Evolutionary conservation across 352 stramenopile genomes (phyloP).

Genomic region (Phytopythium chamaehyphon): DNA sequence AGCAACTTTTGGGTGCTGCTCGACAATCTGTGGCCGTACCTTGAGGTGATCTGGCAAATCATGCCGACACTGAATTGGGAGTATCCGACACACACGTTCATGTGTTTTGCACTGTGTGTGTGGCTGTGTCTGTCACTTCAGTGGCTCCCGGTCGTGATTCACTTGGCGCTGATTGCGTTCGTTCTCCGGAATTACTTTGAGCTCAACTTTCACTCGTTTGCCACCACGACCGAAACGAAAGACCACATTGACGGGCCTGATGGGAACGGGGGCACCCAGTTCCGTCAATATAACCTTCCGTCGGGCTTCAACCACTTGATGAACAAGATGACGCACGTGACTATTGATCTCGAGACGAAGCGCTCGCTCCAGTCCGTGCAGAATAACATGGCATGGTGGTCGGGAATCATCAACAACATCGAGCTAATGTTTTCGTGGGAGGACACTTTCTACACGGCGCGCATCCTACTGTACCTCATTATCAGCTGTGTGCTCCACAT

Average conservation of each 20-base stretch:
- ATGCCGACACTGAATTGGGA: conserved; percentile 85
- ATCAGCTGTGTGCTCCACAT: conserved; percentile 84
- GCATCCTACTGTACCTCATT: conserved; percentile 78
- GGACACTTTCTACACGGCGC: conserved; percentile 82
- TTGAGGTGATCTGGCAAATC: conserved; percentile 82
- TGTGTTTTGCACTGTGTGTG: conserved; percentile 81
- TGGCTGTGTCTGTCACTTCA: conserved; percentile 82
- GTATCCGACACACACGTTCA: conserved; percentile 75
- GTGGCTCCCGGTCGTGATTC: conserved; percentile 76
- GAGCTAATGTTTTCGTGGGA: conserved; percentile 89
- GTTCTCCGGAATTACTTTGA: conserved; percentile 84
- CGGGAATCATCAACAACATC: conserved; percentile 73
- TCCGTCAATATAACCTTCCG: conserved; percentile 77
- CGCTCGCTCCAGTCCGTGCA: conserved; percentile 80
- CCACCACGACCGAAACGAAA: conserved; percentile 40
- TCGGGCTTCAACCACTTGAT: conserved; percentile 84
- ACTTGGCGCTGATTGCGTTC: conserved; percentile 76
- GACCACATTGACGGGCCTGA: conserved; percentile 34
- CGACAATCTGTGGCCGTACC: conserved; percentile 81
- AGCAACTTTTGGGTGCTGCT: conserved; percentile 86
- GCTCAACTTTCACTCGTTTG: conserved; percentile 79
- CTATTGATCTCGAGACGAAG: conserved; percentile 80
- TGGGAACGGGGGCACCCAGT: conserved; percentile 38
- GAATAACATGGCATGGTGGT: conserved; percentile 89
- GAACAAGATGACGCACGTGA: conserved; percentile 89